Percentiles rank a stretch among this genome's conserved stretches.
These are phyloP conservation scores for Corrigiola litoralis DNA, from an alignment of 179 eudicot species.

Conservation along the genomic window DNA sequence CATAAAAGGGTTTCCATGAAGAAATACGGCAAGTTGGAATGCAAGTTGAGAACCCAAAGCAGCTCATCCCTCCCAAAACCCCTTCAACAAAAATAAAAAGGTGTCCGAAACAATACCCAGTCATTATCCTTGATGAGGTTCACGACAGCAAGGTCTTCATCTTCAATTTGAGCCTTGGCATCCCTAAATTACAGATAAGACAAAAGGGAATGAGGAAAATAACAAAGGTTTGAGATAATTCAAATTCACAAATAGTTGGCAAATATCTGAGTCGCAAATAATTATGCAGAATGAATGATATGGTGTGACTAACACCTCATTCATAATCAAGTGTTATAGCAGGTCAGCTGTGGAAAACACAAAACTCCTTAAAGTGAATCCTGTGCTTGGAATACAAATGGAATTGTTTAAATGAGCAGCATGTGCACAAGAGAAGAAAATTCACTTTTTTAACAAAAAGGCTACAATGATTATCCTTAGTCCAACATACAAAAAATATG, in stretches of 20 bases:
- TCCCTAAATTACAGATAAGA: slow-evolving; percentile 54
- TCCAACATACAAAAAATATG: not conserved
- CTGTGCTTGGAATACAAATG: not conserved
- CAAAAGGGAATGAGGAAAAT: not conserved
- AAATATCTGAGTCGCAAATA: too few relatives aligned
- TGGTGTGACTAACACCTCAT: too few relatives aligned
- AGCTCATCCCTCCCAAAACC: not conserved
- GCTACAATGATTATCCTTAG: too few relatives aligned
- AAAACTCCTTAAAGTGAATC: not conserved
- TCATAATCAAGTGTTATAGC: not conserved
- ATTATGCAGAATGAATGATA: not conserved
- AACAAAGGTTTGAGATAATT: too few relatives aligned
- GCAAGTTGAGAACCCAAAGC: too few relatives aligned
- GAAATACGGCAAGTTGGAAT: too few relatives aligned
- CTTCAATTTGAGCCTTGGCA: slow-evolving; percentile 59
- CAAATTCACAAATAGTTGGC: too few relatives aligned
- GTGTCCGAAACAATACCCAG: slow-evolving; percentile 47
- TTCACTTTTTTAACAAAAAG: too few relatives aligned
- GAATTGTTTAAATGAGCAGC: not conserved
- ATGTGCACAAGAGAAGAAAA: not conserved
- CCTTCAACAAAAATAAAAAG: not conserved
- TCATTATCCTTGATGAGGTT: slow-evolving; percentile 57
- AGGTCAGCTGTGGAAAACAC: too few relatives aligned
- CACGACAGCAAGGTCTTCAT: slow-evolving; percentile 61
- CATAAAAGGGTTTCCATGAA: too few relatives aligned